Base-by-base conservation (phyloP, 2,329 filamentous ascomycete species). In the Fusarium chaquense region DNA sequence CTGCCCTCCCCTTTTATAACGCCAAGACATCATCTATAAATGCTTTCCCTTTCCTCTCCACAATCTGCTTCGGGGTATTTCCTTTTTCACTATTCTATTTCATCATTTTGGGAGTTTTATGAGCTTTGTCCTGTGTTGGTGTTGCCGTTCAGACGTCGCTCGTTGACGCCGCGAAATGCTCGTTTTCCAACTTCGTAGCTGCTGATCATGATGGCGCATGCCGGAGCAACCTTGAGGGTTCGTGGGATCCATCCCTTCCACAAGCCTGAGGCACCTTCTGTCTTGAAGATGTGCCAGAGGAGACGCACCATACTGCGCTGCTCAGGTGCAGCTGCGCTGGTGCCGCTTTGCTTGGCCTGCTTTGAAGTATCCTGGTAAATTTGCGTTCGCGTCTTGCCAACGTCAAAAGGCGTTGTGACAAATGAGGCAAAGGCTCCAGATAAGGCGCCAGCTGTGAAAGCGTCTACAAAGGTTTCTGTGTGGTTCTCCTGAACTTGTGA, bases 161-260 rank as follows among this genome's bases (percentile, higher is more conserved):
- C 84, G 64, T 98, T 98, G 51, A 93, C 88, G 13, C 87, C 86
- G 56, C 89, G 86, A 35, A 97, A 97, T 78, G 92, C 90, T 79
- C 92, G 91, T 85, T 99, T 99, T 52, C 96, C 94, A 38, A 98
- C 88, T 80, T 99, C 96, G 79, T 98, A 99, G 77, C 91, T 97
- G 78, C 93, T 97, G 77, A 99, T 98, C 96, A 99, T 99, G 78
- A 99, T 98, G 30, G 96, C 96, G 80, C 96, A 99, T 0, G 95
- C 93, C 2, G 96, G 96, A 2, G 96, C 95, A 7, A 99, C 94
- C 79, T 98, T 98, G 65, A 98, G 83, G 71, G 93, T 97, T 40
- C 96, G 86, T 0, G 96, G 94, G 26, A 93, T 91, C 93, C 94
- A 98, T 44, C 96, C 96, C 73, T 86, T 92, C 87, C 97, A 98